Base-by-base conservation (phyloP, 2,329 filamentous ascomycete species). In the Thielaviopsis euricoi region DNA sequence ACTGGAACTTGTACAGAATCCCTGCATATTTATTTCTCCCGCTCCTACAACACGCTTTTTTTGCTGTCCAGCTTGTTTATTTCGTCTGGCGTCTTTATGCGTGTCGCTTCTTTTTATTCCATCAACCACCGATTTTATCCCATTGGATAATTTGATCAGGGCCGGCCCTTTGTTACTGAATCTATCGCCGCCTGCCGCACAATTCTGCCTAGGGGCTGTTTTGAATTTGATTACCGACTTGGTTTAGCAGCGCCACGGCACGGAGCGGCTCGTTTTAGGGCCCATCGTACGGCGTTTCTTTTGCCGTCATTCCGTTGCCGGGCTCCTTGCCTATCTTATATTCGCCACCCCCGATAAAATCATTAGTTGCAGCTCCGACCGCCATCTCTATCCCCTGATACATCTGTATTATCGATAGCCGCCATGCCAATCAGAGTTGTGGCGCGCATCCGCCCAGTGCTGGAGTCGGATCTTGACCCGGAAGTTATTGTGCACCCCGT, bases 371-470 rank as follows among this genome's bases (percentile, higher is more conserved):
- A 12, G n/a, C 37, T 15, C 37, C 17, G 37, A 43, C n/a, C 53
- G 4, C 49, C n/a, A 9, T 9, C 37, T 21, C 25, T 22, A 17
- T 15, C 33, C n/a, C 48, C 21, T 43, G 29, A 48, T 19, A 50
- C 43, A 52, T 56, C 40, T 43, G n/a, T n/a, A n/a, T 37, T 51
- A 56, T 52, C 21, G 37, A 53, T 40, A 33, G 29, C 29, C 26
- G 65, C 60, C 63, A 81, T 82, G 81, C 78, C 77, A 61, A 87
- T 96, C 64, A 80, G 88, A 67, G 90, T 97, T 60, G 87, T 97
- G 63, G 90, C 91, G 60, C 82, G 93, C 64, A 87, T 98, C 65
- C 85, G 91, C 65, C 91, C 91, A 56, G 79, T 96, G 62, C 81
- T 96, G 62, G 85, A 87, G 65, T 83, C 85, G 62, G 93, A 97